Conservation (phyloP, 345 rosid genomes). For the Turritis glabra region DNA sequence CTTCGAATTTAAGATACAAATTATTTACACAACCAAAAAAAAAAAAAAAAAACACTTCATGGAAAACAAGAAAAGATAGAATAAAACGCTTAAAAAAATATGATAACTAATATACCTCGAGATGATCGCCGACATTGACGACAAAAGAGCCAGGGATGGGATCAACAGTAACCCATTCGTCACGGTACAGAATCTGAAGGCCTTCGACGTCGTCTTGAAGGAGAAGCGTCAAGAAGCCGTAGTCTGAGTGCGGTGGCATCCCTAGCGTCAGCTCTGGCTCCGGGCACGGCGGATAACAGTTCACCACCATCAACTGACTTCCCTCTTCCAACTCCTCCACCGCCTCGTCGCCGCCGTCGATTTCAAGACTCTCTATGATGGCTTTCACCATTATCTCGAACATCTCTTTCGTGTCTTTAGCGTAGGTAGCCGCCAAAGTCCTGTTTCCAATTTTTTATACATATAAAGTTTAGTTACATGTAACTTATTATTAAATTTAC, state of each 20-base stretch:
- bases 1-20: not conserved
- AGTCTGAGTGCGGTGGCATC: slow-evolving; percentile 95
- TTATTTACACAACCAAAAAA: not conserved
- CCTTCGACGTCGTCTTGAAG: slow-evolving; percentile 87
- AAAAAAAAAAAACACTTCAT: not conserved
- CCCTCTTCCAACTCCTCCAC: slow-evolving; percentile 55
- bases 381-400: slow-evolving; percentile 67
- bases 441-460: slow-evolving; percentile 36
- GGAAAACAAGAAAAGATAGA: not conserved
- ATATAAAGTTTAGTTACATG: not conserved
- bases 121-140: slow-evolving; percentile 88
- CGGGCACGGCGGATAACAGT: slow-evolving; percentile 83
- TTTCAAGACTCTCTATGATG: slow-evolving; percentile 59
- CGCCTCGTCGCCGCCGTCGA: slow-evolving; percentile 34
- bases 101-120: slow-evolving; percentile 56
- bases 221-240: slow-evolving; percentile 82
- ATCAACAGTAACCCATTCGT: slow-evolving; percentile 73
- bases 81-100: not conserved
- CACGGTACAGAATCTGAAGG: slow-evolving; percentile 56
- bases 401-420: slow-evolving; percentile 62
- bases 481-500: not conserved
- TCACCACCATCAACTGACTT: slow-evolving; percentile 75
- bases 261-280: slow-evolving; percentile 86
- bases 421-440: slow-evolving; percentile 64
- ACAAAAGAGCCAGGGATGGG: slow-evolving; percentile 73